Percentiles rank a stretch among this genome's conserved stretches.
Conservation (phyloP, 768 basidiomycete species). For the Coprinopsis cinerea region DNA sequence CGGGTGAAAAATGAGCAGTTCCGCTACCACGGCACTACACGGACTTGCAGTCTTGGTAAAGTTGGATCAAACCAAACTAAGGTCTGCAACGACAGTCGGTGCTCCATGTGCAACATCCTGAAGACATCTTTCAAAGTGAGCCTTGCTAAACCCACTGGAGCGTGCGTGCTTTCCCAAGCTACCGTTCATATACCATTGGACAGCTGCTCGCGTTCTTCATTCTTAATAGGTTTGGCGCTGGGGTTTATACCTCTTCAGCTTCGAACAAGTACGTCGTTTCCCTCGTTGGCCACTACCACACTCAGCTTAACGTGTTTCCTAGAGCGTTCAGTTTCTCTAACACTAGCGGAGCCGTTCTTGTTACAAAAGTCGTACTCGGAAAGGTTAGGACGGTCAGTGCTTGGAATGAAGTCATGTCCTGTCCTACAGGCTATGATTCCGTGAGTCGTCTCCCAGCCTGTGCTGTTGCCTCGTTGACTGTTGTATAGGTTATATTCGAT, state of each 20-base stretch:
- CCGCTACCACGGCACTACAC: constrained; percentile 15
- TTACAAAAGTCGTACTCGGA: constrained; percentile 14
- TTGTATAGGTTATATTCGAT: constrained; percentile 14
- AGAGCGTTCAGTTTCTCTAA: constrained; percentile 12
- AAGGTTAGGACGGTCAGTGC: constrained; percentile 6
- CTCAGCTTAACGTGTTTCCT: neutral
- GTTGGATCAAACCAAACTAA: constrained; percentile 5
- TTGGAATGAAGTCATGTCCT: constrained; percentile 9
- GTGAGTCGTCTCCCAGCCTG: neutral
- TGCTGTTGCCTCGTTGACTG: neutral
- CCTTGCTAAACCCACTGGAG: constrained; percentile 9
- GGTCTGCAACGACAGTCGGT: constrained; percentile 7
- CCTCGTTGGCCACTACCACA: neutral
- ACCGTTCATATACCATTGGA: neutral
- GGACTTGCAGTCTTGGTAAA: constrained; percentile 10
- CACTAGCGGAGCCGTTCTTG: constrained; percentile 13
- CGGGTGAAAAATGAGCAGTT: too few species aligned
- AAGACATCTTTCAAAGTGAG: constrained; percentile 13
- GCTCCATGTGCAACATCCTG: constrained; percentile 13
- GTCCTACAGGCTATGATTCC: constrained; percentile 13
- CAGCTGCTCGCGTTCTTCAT: neutral
- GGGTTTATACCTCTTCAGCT: constrained; percentile 14
- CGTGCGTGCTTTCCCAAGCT: constrained; percentile 4
- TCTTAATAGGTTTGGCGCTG: constrained; percentile 13
- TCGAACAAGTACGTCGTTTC: constrained; percentile 11